phyloP scores from a whole-genome alignment of 1,139 yeast genomes.

The Citeromyces siamensis region DNA sequence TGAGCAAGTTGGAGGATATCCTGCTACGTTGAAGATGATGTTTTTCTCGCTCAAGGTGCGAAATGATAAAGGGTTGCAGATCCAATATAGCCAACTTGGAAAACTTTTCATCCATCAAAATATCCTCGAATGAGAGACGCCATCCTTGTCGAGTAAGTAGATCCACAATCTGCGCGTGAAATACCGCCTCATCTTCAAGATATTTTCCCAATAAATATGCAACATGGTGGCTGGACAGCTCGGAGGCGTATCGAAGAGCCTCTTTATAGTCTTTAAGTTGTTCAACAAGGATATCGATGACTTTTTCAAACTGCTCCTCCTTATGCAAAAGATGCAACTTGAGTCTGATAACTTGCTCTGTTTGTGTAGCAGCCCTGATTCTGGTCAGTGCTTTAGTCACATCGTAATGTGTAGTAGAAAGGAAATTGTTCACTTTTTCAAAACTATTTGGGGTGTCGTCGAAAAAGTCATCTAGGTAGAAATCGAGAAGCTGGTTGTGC shows the following conservation, averaged over 20 bases:
- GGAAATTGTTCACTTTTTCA: constrained; percentile 15
- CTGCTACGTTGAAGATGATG: constrained; percentile 15
- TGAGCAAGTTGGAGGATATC: constrained; percentile 21
- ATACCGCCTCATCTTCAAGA: constrained; percentile 11
- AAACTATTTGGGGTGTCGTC: constrained; percentile 10
- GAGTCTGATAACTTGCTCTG: constrained; percentile 20
- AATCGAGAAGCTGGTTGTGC: constrained; percentile 41
- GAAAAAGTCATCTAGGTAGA: constrained; percentile 33
- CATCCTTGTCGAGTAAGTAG: constrained; percentile 36
- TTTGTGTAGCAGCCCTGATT: constrained; percentile 14
- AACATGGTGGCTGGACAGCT: constrained; percentile 14
- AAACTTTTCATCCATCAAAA: constrained; percentile 26
- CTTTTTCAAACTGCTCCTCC: constrained; percentile 50
- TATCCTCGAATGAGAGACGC: constrained; percentile 37
- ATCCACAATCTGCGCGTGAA: constrained; percentile 21
- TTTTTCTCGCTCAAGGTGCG: constrained; percentile 29
- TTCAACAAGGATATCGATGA: constrained; percentile 49
- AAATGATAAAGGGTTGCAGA: constrained; percentile 30
- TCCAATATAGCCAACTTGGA: constrained; percentile 25
- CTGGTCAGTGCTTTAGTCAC: constrained; percentile 19
- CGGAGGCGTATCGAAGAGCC: constrained; percentile 47
- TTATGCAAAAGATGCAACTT: constrained; percentile 48
- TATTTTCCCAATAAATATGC: constrained; percentile 22
- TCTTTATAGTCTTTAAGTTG: constrained; percentile 43
- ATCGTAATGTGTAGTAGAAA: constrained; percentile 19